Evolutionary conservation across 1,139 yeast species (phyloP).

Genomic region (Schizosaccharomyces versatilis): DNA sequence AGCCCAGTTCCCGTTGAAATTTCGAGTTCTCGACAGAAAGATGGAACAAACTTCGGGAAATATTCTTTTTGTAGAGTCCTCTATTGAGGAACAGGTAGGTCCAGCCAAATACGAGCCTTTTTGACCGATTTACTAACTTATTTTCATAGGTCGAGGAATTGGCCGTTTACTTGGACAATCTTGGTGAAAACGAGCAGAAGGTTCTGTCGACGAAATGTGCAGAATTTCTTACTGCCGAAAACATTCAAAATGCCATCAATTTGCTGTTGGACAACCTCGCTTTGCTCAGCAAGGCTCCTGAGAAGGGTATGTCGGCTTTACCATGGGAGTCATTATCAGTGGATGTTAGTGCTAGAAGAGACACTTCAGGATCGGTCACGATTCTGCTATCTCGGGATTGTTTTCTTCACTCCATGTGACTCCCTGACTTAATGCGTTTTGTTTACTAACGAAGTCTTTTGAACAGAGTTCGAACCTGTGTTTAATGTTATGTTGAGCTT

Average conservation of each 20-base stretch:
- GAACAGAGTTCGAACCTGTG: slow-evolving; percentile 23
- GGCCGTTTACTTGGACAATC: slow-evolving; percentile 21
- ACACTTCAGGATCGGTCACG: not conserved
- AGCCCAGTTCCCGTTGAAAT: no score
- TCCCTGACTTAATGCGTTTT: not conserved
- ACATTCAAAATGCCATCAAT: slow-evolving; percentile 18
- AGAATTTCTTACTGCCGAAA: slow-evolving; percentile 13
- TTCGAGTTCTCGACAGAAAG: no score
- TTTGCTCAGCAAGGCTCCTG: slow-evolving; percentile 19
- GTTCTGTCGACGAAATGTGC: slow-evolving; percentile 13
- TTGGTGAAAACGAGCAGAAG: slow-evolving; percentile 17
- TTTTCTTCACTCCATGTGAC: not conserved
- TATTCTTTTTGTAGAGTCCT: slow-evolving; percentile 14
- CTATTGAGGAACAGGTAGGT: slow-evolving; percentile 7
- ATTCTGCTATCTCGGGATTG: not conserved
- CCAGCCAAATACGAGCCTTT: slow-evolving; percentile 13
- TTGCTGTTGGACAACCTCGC: slow-evolving; percentile 18
- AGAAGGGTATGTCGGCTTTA: slow-evolving; percentile 12
- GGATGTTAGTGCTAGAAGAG: not conserved
- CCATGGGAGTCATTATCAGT: not conserved
- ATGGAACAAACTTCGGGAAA: not conserved
- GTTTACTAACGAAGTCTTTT: not conserved
- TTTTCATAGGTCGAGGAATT: slow-evolving; percentile 16
- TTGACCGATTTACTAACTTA: not conserved
- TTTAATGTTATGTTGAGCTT: slow-evolving; percentile 23